These are phyloP conservation scores for Solanum virginianum DNA, from an alignment of 257 asterid genomes.

Conservation along the genomic window DNA sequence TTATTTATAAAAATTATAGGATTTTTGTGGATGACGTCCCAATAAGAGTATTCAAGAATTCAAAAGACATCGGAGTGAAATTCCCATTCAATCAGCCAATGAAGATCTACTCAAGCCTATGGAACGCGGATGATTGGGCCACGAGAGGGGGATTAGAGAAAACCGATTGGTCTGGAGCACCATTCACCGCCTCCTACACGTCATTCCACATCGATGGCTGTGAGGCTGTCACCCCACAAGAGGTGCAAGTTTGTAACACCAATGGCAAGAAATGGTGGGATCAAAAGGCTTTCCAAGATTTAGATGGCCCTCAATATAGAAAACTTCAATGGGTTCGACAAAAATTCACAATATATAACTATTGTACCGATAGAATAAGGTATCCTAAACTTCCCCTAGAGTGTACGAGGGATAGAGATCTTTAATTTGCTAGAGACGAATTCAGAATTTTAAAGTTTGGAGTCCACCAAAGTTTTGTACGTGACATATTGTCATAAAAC, in stretches of 20 bases:
- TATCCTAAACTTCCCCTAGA: constrained; percentile 9
- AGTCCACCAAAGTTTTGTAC: neutral
- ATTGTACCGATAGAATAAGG: constrained; percentile 21
- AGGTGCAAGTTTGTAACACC: constrained; percentile 15
- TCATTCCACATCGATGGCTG: constrained; percentile 29
- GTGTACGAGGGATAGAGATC: constrained; percentile 19
- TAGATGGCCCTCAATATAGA: constrained; percentile 16
- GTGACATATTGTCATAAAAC: neutral
- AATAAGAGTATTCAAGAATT: constrained; percentile 21
- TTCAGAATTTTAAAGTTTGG: neutral
- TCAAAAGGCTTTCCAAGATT: constrained; percentile 22
- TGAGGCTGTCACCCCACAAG: constrained; percentile 7
- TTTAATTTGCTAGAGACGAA: neutral
- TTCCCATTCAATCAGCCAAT: constrained; percentile 28
- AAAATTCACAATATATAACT: constrained; percentile 23
- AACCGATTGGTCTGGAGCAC: constrained; percentile 26
- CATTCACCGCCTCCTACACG: constrained; percentile 20
- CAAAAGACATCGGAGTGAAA: constrained; percentile 17
- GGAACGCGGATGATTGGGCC: constrained; percentile 37
- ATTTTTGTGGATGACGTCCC: constrained; percentile 22
- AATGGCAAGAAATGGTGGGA: constrained; percentile 28
- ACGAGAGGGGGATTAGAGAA: constrained; percentile 33
- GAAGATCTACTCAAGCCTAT: constrained; percentile 28
- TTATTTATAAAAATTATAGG: constrained; percentile 1
- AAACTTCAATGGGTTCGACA: constrained; percentile 17